phyloP scores from a whole-genome alignment of 208 protist species.

The Eutreptiella sp. region DNA sequence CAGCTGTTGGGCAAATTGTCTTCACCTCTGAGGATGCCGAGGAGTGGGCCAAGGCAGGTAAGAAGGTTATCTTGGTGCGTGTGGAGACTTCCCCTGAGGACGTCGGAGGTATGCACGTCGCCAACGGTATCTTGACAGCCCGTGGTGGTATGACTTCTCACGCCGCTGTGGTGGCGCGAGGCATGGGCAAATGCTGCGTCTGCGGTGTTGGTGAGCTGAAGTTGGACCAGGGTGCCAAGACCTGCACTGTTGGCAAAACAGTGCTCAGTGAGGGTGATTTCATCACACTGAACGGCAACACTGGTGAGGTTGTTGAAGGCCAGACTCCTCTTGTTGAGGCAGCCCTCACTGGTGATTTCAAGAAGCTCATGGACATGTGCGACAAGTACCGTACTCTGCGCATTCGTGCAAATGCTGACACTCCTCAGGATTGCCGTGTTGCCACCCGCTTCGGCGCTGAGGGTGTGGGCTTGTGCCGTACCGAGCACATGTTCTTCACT shows the following conservation, averaged over 20 bases:
- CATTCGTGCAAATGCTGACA: constrained; percentile 84
- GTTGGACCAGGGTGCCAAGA: constrained; percentile 54
- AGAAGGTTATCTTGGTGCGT: constrained; percentile 80
- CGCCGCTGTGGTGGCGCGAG: constrained; percentile 86
- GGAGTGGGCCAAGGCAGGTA: constrained; percentile 47
- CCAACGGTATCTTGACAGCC: constrained; percentile 79
- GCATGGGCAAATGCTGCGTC: constrained; percentile 91
- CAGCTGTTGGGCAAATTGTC: constrained; percentile 75
- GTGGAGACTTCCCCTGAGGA: constrained; percentile 89
- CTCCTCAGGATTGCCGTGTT: constrained; percentile 53
- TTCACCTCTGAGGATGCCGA: constrained; percentile 70
- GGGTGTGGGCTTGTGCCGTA: constrained; percentile 86
- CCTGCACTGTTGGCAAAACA: constrained; percentile 52
- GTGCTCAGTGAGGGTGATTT: constrained; percentile 66
- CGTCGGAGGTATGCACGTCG: constrained; percentile 76
- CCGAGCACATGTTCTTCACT: constrained; percentile 94
- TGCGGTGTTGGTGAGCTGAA: constrained; percentile 64
- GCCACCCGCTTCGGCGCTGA: constrained; percentile 79
- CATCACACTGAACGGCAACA: constrained; percentile 81
- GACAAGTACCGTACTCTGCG: constrained; percentile 60
- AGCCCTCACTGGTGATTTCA: constrained; percentile 62
- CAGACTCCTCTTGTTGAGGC: constrained; percentile 55
- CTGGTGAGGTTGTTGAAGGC: constrained; percentile 72
- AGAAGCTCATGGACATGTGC: constrained; percentile 65
- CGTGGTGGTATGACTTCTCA: constrained; percentile 89